Evolutionary conservation across 306 rosid genomes (phyloP).

Genomic region (Macrotyloma uniflorum): DNA sequence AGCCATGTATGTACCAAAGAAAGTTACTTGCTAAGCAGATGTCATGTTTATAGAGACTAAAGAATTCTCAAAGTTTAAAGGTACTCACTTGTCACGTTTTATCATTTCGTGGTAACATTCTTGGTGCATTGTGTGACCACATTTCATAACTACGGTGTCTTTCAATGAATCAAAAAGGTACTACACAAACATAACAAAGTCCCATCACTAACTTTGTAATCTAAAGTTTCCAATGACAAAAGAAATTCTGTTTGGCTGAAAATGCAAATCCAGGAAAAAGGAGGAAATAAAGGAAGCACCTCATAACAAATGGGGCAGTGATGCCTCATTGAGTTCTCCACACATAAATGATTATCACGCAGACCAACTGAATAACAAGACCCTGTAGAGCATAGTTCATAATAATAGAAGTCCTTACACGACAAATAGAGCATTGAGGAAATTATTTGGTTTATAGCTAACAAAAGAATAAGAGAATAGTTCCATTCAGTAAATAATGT

Average conservation of each 20-base stretch:
- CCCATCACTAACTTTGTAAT: background rate
- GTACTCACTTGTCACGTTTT: conserved; percentile 70
- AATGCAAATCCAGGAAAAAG: background rate
- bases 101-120: conserved; percentile 83
- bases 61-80: background rate
- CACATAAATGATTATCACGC: conserved; percentile 78
- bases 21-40: conserved; percentile 12
- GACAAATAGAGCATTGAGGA: background rate
- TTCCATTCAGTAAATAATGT: background rate
- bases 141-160: conserved; percentile 77
- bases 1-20: conserved; percentile 26
- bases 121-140: conserved; percentile 91
- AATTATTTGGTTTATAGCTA: background rate
- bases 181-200: conserved; percentile 49
- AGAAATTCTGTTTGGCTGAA: conserved; percentile 5
- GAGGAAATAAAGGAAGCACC: conserved; percentile 50
- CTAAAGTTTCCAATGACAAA: background rate
- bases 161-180: conserved; percentile 83
- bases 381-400: conserved; percentile 51
- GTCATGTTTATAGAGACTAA: background rate
- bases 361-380: conserved; percentile 72
- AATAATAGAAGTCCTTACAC: conserved; percentile 5
- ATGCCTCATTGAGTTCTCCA: conserved; percentile 94
- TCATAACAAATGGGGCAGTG: conserved; percentile 96
- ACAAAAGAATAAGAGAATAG: background rate